phyloP scores from a whole-genome alignment of 192 early-diverging fungal genomes.

The Coemansia sp. region DNA sequence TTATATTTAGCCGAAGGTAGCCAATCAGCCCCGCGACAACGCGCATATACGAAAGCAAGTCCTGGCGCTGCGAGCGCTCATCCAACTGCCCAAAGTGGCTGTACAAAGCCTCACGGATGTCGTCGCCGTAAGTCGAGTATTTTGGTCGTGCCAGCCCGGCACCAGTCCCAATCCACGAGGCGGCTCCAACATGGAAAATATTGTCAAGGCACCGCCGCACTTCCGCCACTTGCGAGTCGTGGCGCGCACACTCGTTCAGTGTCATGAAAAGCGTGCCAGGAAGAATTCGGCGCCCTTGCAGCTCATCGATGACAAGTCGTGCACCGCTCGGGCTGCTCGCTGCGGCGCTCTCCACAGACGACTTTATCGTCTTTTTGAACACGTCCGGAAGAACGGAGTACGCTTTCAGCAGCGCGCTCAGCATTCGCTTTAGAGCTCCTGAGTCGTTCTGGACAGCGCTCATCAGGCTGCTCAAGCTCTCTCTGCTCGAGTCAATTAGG shows the following conservation, averaged over 20 bases:
- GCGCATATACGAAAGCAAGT: conserved; percentile 15
- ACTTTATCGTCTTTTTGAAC: conserved; percentile 35
- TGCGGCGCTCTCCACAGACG: conserved; percentile 15
- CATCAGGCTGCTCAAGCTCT: conserved; percentile 4
- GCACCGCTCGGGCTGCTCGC: background rate
- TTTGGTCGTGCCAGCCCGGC: conserved; percentile 15
- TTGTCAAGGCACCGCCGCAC: conserved; percentile 16
- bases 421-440: conserved; percentile 3
- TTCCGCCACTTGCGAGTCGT: background rate
- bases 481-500: conserved; percentile 21
- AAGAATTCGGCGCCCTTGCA: conserved; percentile 22
- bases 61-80: background rate
- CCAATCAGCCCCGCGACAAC: conserved; percentile 32
- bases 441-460: background rate
- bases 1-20: conserved; percentile 30
- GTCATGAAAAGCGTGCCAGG: conserved; percentile 40
- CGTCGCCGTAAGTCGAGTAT: conserved; percentile 26
- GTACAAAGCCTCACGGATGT: conserved; percentile 18
- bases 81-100: conserved; percentile 6
- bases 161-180: conserved; percentile 32
- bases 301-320: conserved; percentile 15
- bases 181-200: conserved; percentile 20
- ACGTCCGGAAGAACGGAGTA: conserved; percentile 32
- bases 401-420: conserved; percentile 10
- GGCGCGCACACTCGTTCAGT: conserved; percentile 5